Evolutionary conservation across 176 grass and related monocot genomes (phyloP), one percentile per base, ranked within the genome.

Genomic region (Oryza glaberrima): DNA sequence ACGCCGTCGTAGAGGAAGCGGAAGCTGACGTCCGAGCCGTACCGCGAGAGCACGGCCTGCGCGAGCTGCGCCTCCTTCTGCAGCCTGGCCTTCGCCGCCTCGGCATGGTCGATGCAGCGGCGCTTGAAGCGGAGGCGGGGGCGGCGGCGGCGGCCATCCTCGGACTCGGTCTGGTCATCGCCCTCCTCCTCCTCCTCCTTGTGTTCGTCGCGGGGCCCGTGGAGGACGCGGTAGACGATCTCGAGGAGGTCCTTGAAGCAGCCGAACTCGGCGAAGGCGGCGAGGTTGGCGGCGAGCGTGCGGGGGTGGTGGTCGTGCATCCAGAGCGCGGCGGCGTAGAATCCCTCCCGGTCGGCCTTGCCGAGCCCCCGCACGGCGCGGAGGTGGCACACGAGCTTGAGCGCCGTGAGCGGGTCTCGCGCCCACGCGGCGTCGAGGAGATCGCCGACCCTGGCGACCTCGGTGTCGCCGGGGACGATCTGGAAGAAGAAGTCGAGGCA

Each of bases 401-500:
- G 85, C 3, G 92, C 75, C n/a, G 78, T 79, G 60, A 51, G 5
- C 11, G 82, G 77, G 32, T 90, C 75, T n/a, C 70, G 17, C 5
- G 41, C 38, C 92, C 92, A 94, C 17, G 92, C 88, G 4, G 47
- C 79, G 9, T 51, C 64, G 36, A 94, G 85, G 58, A 88, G 85
- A 2, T 58, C 19, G 12, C 10, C 15, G 23, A 54, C 81, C 35
- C 88, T 34, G 47, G 47, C 84, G 19, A 15, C 22, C 9, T 68
- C 13, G 7, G 63, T 12, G 1, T 88, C 77, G 28, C 36, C 82
- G 13, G 92, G 83, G 9, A 94, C 54, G 19, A 94, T 73, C 34
- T 83, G 86, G 81, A 90, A 91, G 85, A 94, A 94, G 80, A 91
- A 94, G 76, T 94, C 92, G 32, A 94, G 76, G 78, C 92, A 88